Conservation (phyloP, 306 rosid genomes). For the Arachis stenosperma region DNA sequence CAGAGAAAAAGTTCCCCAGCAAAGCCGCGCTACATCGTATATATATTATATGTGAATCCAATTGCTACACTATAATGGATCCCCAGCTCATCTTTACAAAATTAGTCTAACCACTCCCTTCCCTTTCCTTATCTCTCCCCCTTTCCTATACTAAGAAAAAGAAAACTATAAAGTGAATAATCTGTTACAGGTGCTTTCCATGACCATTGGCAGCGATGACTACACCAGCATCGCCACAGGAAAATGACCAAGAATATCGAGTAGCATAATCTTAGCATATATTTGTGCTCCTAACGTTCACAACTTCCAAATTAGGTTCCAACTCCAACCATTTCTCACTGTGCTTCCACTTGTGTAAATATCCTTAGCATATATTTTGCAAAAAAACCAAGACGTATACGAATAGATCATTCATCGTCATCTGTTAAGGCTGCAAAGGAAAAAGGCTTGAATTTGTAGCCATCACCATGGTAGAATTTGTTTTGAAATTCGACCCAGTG, state of each 20-base stretch:
- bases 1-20: conserved; percentile 42
- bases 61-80: conserved; percentile 44
- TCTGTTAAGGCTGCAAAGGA: conserved; percentile 73
- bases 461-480: conserved; percentile 95
- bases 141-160: conserved; percentile 42
- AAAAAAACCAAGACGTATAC: conserved; percentile 29
- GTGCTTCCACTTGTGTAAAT: conserved; percentile 31
- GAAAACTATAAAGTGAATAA: conserved; percentile 21
- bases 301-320: conserved; percentile 43
- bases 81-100: conserved; percentile 76
- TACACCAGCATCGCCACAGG: conserved; percentile 46
- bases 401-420: conserved; percentile 74
- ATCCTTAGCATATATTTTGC: conserved; percentile 30
- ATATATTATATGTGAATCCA: conserved; percentile 37
- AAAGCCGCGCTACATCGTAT: conserved; percentile 42
- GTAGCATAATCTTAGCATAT: conserved; percentile 42
- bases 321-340: conserved; percentile 37
- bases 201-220: conserved; percentile 42
- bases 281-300: conserved; percentile 8
- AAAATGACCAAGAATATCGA: conserved; percentile 52
- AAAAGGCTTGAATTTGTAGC: conserved; percentile 93
- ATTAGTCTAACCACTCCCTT: conserved; percentile 41
- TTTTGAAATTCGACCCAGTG: conserved; percentile 99
- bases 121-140: conserved; percentile 32
- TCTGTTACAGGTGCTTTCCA: conserved; percentile 40